Evolutionary conservation across 768 basidiomycete species (phyloP).

Genomic region (Rubroboletus pulcherrimus): DNA sequence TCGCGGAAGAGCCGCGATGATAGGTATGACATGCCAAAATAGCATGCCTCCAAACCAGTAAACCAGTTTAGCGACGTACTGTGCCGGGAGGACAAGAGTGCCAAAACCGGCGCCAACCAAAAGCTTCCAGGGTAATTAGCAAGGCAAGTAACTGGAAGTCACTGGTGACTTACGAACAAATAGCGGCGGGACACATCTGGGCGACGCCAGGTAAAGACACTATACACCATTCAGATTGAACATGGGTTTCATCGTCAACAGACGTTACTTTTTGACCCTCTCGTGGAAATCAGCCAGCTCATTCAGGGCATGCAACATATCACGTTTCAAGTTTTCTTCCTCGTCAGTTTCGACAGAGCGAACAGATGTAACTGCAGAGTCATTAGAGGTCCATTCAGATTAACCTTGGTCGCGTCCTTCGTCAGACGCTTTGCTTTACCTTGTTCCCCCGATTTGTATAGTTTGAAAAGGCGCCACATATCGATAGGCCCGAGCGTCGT

Average conservation of each 20-base stretch:
- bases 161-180: constrained; percentile 36
- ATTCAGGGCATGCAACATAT: constrained; percentile 38
- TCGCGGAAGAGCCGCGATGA: constrained; percentile 49
- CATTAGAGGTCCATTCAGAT: not conserved
- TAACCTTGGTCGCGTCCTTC: constrained; percentile 4
- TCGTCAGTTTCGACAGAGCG: constrained; percentile 11
- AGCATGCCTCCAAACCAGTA: constrained; percentile 46
- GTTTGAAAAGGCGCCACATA: constrained; percentile 48
- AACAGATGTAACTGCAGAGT: not conserved
- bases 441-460: constrained; percentile 38
- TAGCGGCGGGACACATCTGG: constrained; percentile 50
- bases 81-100: constrained; percentile 44
- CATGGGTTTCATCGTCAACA: not conserved
- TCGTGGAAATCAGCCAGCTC: constrained; percentile 61
- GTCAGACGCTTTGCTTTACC: constrained; percentile 28
- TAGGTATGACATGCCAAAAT: constrained; percentile 63
- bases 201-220: constrained; percentile 66
- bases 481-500: constrained; percentile 50
- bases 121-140: constrained; percentile 27
- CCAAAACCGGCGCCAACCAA: constrained; percentile 38
- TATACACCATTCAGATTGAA: constrained; percentile 22
- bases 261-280: constrained; percentile 54
- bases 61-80: constrained; percentile 45
- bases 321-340: constrained; percentile 42
- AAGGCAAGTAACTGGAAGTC: not conserved